phyloP scores from a whole-genome alignment of 768 basidiomycete species.

The Russula olivacea region DNA sequence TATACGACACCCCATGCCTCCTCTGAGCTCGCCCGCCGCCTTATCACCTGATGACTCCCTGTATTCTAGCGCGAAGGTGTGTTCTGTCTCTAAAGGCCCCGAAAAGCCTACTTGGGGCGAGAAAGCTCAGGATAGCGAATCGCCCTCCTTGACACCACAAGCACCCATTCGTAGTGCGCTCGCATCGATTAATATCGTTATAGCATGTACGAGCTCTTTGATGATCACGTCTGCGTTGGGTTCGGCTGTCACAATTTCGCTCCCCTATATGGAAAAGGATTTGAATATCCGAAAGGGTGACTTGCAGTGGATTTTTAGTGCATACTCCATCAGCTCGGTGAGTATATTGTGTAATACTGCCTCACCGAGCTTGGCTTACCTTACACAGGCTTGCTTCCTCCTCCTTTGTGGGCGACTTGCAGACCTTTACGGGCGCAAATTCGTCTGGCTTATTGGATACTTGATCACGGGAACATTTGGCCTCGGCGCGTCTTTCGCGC shows the following conservation, averaged over 20 bases:
- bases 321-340: conserved; percentile 63
- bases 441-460: conserved; percentile 57
- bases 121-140: background rate
- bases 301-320: conserved; percentile 64
- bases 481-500: conserved; percentile 58
- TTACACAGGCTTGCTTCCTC: conserved; percentile 63
- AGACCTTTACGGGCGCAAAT: conserved; percentile 73
- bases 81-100: background rate
- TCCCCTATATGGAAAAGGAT: conserved; percentile 33
- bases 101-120: background rate
- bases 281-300: conserved; percentile 45
- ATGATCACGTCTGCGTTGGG: conserved; percentile 29
- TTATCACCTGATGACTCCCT: background rate
- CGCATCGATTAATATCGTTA: conserved; percentile 25
- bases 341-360: conserved; percentile 21
- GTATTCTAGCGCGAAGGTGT: background rate
- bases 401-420: conserved; percentile 74
- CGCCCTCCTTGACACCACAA: background rate
- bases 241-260: conserved; percentile 28
- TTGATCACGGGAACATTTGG: conserved; percentile 48
- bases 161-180: conserved; percentile 1
- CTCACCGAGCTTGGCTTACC: background rate
- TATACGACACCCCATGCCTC: background rate
- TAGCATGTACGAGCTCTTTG: conserved; percentile 32
- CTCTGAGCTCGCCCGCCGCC: background rate